These are phyloP conservation scores for Calonectria pteridis DNA, from an alignment of 2,329 filamentous ascomycete genomes.

Conservation along the genomic window DNA sequence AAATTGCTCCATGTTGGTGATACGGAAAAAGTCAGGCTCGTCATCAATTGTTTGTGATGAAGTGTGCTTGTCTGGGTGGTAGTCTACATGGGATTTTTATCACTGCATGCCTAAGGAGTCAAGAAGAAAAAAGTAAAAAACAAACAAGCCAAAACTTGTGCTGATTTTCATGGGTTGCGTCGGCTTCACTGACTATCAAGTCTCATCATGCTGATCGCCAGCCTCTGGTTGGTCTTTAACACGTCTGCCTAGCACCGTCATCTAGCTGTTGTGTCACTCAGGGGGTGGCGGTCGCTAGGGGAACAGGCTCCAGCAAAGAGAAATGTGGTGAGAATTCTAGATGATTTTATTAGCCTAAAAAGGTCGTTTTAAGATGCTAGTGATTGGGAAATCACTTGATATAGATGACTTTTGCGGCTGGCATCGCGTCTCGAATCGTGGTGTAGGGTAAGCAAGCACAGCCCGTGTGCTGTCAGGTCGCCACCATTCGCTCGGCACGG, in stretches of 20 bases:
- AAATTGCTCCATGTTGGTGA: not conserved
- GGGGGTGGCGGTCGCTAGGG: not conserved
- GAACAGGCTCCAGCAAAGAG: not conserved
- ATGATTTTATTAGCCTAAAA: not conserved
- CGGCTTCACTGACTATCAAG: not conserved
- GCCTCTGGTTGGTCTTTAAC: not conserved
- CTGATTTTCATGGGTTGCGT: not conserved
- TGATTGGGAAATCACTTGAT: not conserved
- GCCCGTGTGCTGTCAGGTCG: not conserved
- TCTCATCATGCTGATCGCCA: not conserved
- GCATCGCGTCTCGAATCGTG: not conserved
- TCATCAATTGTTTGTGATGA: not conserved
- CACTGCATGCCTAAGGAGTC: not conserved
- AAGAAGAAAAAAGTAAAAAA: not conserved
- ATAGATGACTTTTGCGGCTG: not conserved
- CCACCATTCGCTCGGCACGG: not conserved
- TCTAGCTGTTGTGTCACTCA: not conserved
- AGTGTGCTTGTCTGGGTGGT: not conserved
- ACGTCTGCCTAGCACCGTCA: not conserved
- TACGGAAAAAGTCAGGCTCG: too few species aligned
- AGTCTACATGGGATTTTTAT: not conserved
- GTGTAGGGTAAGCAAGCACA: not conserved
- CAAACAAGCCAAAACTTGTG: not conserved
- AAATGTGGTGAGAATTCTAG: not conserved
- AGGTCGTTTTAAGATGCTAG: too few species aligned